Base-by-base conservation (phyloP, 2,329 filamentous ascomycete genomes). In the Neoscytalidium dimidiatum region DNA sequence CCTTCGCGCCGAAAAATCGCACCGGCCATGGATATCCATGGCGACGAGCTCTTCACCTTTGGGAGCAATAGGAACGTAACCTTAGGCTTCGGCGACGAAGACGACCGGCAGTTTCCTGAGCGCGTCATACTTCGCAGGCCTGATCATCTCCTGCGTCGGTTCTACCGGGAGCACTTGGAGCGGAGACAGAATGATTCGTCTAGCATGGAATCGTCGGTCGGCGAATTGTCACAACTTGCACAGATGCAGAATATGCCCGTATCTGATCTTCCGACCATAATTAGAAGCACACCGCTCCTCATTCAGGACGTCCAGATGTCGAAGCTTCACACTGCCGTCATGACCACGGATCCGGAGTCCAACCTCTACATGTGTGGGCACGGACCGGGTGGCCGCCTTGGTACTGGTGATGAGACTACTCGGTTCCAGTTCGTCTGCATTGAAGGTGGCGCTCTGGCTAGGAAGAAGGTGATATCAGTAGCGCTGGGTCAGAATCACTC, bases 41-140 rank as follows among this genome's bases (percentile, higher is more conserved):
- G 92, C 8, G 92, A 97, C 71, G 95, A 99, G 73, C 81, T 97
- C 0, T 98, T 92, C 72, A 90, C 92, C 0, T 97, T 98, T 78
- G 95, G 95, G 57, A 98, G 94, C 78, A 99, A 97, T 79, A 96
- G 95, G 73, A 99, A 99, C 70, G 80, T 96, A 9, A 95, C 92
- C 0, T 85, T 99, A 23, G 95, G 95, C 1, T 90, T 98, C 66
- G 94, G 94, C n/a, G 94, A 99, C 73, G 90, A 96, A 72, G 93
- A 97, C 75, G 94, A 99, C 74, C 88, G 95, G 3, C 94, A 98
- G 68, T 96, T 90, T 71, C 95, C 95, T 0, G 95, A 98, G 75
- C 90, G 92, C 9, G 88, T 97, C 11, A 81, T 84, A 33, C 78
- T 98, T 35, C 86, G 88, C 64, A 88, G 94, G 17, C 92, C 95